Conservation (phyloP, 495 filamentous ascomycete species). For the Tuber microsphaerosporum region DNA sequence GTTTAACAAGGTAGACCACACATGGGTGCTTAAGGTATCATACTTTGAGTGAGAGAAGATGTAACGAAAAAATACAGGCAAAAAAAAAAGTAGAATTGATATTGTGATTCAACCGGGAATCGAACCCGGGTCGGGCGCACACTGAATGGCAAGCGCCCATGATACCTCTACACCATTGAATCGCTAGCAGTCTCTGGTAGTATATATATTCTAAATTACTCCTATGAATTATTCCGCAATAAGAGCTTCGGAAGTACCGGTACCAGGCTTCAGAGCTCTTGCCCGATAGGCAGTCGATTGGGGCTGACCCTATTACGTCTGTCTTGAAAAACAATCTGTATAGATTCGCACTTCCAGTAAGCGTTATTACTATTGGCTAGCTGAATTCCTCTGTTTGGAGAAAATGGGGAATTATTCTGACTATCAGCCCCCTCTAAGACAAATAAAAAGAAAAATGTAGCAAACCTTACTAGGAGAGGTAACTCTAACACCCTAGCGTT, state of each 20-base stretch:
- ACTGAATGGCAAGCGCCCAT: conserved; percentile 37
- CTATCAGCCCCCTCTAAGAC: neutral
- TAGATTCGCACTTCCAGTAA: too few species aligned
- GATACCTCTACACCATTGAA: conserved; percentile 40
- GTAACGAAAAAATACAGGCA: conserved; percentile 2
- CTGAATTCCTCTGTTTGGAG: neutral
- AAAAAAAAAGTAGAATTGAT: neutral
- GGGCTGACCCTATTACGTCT: neutral
- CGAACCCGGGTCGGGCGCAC: conserved; percentile 38
- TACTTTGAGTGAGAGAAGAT: neutral
- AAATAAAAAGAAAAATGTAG: neutral
- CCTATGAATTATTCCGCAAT: neutral
- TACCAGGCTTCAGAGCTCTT: neutral
- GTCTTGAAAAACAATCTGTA: neutral
- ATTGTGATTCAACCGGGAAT: conserved; percentile 37
- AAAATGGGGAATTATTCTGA: neutral
- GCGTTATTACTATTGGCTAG: neutral
- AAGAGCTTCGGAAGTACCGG: neutral
- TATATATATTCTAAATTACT: neutral
- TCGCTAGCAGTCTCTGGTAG: neutral
- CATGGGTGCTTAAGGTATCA: neutral
- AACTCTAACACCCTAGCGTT: neutral
- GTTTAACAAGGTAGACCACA: neutral
- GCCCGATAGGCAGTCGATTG: neutral
- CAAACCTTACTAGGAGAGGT: neutral